Evolutionary conservation across 805 yeast species (phyloP), one percentile per base, ranked within the genome.

Genomic region (Ogataea trehalophila): DNA sequence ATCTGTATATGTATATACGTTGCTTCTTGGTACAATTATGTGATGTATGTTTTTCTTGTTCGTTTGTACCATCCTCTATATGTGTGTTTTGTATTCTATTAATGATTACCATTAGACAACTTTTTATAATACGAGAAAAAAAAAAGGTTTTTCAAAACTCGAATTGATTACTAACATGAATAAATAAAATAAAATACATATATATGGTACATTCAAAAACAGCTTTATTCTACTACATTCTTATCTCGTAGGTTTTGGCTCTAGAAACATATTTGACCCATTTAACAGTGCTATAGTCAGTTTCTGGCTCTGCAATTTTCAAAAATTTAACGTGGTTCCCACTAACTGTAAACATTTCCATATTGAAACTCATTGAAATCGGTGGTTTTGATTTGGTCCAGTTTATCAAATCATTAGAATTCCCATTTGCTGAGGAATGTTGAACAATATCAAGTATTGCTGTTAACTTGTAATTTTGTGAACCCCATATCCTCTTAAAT

Each of bases 201-300:
- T 9, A 9, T 3, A 26, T 26, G 11, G 11, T 26, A 26, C 31
- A 26, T 26, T 26, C 31, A 26, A 26, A 26, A 26, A 9, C 31
- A 26, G 4, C 9, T 11, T 9, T 26, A 3, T 26, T 9, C 9
- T 34, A 36, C 15, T 26, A 37, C 39, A 37, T 37, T 46, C 97
- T 72, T 9, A 88, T 74, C 52, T 91, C 97, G 57, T 87, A 90
- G 6, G 85, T 77, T 0, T 96, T 96, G 0, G 92, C 81, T 50
- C 75, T 78, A 1, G 92, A 75, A 15, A 77, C 62, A 62, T 92
- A 92, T 56, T 87, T 80, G 33, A 91, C 95, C 95, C 95, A 89
- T 62, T 91, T 92, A 20, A 87, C 80, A 0, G 95, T 81, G 26
- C 76, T 70, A 67, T 88, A 87, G 46, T 78, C 78, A 8, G 57